Evolutionary conservation across 1,284 basidiomycete genomes (phyloP).

Genomic region (Cryptococcus jaspeensis): DNA sequence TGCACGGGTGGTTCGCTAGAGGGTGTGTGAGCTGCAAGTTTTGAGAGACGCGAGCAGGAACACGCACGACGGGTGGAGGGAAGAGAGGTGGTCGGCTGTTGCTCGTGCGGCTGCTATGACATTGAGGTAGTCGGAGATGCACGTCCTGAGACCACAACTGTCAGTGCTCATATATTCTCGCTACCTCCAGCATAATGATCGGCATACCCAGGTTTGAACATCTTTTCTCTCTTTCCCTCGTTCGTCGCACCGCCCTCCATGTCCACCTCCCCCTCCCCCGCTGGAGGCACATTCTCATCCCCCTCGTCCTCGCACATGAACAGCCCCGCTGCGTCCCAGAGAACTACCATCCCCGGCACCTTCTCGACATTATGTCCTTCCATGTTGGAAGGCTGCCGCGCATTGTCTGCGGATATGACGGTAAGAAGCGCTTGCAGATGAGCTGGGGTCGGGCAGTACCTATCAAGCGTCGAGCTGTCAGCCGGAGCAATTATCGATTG

Average conservation of each 20-base stretch:
- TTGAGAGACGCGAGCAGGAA: not conserved
- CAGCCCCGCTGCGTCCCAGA: slow-evolving; percentile 34
- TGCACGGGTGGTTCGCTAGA: slow-evolving; percentile 17
- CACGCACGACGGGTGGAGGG: slow-evolving; percentile 17
- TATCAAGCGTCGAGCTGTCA: slow-evolving; percentile 2
- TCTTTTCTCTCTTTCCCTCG: not conserved
- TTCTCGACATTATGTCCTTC: not conserved
- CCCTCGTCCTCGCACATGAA: slow-evolving; percentile 25
- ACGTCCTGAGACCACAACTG: slow-evolving; percentile 14
- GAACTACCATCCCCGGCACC: slow-evolving; percentile 30
- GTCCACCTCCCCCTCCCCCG: slow-evolving; percentile 1
- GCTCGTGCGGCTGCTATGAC: slow-evolving; percentile 28
- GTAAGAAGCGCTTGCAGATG: slow-evolving; percentile 37
- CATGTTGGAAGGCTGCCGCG: not conserved
- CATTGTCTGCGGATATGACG: slow-evolving; percentile 16
- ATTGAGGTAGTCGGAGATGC: slow-evolving; percentile 36
- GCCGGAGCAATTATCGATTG: not conserved
- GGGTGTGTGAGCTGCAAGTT: not conserved
- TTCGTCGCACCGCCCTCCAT: not conserved
- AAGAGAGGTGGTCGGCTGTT: slow-evolving; percentile 23
- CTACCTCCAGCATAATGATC: not conserved
- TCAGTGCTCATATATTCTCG: slow-evolving; percentile 1
- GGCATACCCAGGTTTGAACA: slow-evolving; percentile 22
- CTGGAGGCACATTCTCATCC: slow-evolving; percentile 28
- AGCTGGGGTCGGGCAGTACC: slow-evolving; percentile 30